A percentile compares a stretch with the other conserved stretches of the same genome.
These are phyloP conservation scores for Powellomyces hirtus DNA, from an alignment of 192 early-diverging fungal species.

Conservation along the genomic window DNA sequence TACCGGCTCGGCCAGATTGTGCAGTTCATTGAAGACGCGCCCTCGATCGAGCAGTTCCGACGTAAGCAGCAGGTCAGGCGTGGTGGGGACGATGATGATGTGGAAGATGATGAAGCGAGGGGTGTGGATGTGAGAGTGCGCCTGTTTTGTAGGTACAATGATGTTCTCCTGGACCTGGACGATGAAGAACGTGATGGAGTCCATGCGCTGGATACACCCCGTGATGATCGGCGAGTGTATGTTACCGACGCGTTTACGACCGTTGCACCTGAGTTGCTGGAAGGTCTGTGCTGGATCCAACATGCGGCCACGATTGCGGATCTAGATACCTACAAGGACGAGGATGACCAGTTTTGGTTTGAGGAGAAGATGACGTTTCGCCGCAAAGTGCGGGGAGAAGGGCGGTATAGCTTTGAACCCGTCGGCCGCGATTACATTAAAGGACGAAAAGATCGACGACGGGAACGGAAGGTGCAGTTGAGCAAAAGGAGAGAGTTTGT, in stretches of 20 bases:
- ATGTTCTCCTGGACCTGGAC: background rate
- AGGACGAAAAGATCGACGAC: background rate
- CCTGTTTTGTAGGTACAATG: conserved; percentile 32
- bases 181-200: background rate
- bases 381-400: conserved; percentile 20
- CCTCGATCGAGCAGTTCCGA: too few relatives aligned
- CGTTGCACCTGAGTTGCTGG: conserved; percentile 34
- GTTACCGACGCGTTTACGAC: conserved; percentile 33
- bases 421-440: background rate
- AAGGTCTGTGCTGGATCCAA: conserved; percentile 58
- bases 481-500: background rate
- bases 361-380: conserved; percentile 31
- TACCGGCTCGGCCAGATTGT: conserved; percentile 57
- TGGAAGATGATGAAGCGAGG: background rate
- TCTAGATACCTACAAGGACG: conserved; percentile 31
- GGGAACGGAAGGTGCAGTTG: background rate
- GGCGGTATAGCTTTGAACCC: background rate
- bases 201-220: background rate
- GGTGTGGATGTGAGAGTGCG: conserved; percentile 31
- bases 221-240: conserved; percentile 49
- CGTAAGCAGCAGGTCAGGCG: too few relatives aligned
- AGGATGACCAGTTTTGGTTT: background rate
- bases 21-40: conserved; percentile 4
- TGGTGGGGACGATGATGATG: background rate
- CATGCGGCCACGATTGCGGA: conserved; percentile 40